Conservation (phyloP, 2,329 filamentous ascomycete genomes). For the Knufia petricola region DNA sequence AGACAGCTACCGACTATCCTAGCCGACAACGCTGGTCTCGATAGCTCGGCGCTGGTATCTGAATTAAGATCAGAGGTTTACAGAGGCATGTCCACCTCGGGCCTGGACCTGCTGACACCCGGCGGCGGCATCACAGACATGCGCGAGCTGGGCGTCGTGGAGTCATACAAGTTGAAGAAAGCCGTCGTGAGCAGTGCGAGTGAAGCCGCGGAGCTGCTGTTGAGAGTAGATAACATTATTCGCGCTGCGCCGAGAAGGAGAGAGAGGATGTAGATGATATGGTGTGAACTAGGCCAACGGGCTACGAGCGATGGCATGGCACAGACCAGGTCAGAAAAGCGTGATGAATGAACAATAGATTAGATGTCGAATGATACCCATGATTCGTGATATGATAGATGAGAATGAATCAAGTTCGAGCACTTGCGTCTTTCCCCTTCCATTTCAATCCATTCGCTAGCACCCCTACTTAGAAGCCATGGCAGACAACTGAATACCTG, state of each 20-base stretch:
- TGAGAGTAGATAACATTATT: conserved; percentile 97
- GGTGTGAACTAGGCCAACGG: too few relatives aligned
- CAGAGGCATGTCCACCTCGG: conserved; percentile 84
- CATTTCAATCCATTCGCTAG: too few relatives aligned
- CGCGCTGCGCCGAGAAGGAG: conserved; percentile 77
- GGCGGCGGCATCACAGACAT: conserved; percentile 92
- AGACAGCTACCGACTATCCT: conserved; percentile 92
- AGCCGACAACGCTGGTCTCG: conserved; percentile 92
- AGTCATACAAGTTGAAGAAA: conserved; percentile 97
- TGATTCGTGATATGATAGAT: neutral
- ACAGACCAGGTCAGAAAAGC: neutral
- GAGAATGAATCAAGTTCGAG: neutral
- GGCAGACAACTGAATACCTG: too few relatives aligned
- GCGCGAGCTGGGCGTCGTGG: conserved; percentile 87
- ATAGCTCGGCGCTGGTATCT: conserved; percentile 87
- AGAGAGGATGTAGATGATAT: conserved; percentile 68
- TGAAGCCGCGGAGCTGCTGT: conserved; percentile 88
- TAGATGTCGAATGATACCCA: neutral
- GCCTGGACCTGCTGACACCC: conserved; percentile 77
- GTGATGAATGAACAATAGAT: neutral
- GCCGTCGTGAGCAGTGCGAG: conserved; percentile 96
- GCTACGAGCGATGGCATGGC: neutral
- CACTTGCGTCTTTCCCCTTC: too few relatives aligned
- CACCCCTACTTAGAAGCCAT: too few relatives aligned
- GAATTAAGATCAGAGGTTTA: conserved; percentile 89